Base-by-base conservation (phyloP, 805 yeast genomes). In the Yamadazyma phyllophila region DNA sequence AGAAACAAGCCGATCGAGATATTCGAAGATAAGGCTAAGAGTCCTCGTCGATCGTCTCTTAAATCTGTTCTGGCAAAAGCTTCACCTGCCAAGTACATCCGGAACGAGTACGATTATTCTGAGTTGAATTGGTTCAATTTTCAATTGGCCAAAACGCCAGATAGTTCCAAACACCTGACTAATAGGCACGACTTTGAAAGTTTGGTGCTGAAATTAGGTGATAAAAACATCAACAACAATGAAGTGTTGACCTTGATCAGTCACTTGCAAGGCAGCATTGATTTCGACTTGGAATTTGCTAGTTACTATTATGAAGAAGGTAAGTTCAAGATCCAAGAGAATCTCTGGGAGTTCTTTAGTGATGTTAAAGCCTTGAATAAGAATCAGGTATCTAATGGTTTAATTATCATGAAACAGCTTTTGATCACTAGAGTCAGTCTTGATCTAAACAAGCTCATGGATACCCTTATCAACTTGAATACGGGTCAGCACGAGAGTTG, bases 61-160 rank as follows among this genome's bases (percentile, higher is more conserved):
- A 37, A 32, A 31, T 12, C 10, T 13, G 4, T 17, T 13, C 20
- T 26, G 17, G 13, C 11, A 10, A 24, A 13, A 6, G 31, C 37
- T 3, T 29, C 40, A 11, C 40, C 40, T 13, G 7, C 20, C 9
- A 29, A 20, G 6, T 13, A 4, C 17, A 17, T 8, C 36, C 16
- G 15, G 11, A 14, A 34, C 14, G 63, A 62, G 3, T 66, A 71
- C 46, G 62, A 63, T 40, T 58, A 67, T 39, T 48, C 66, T 4
- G 65, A 65, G 4, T 48, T 62, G 29, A 65, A 71, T 41, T 71
- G 77, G 70, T 66, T 68, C 52, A 69, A 61, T 56, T 69, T 59
- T 48, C 73, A 61, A 58, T 54, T 62, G 20, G 68, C 68, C 7
- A 35, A 30, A 4, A 20, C n/a, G 11, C 15, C 45, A 2, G 35